Evolutionary conservation across 129 eudicot species (phyloP).

Genomic region (Saposhnikovia divaricata): DNA sequence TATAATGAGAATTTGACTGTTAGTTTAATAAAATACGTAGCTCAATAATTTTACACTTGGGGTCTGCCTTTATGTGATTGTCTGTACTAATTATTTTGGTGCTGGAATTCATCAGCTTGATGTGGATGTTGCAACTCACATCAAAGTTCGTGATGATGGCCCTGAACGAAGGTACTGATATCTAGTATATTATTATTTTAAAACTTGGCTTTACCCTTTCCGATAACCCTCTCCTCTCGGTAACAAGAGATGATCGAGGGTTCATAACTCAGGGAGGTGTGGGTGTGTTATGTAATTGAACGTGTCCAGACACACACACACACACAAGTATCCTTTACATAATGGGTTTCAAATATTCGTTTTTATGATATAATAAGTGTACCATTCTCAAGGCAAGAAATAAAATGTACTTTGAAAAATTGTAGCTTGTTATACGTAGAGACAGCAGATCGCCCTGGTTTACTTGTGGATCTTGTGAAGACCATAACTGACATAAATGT

Average conservation of each 20-base stretch:
- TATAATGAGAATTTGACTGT: background rate
- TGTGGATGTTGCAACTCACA: slow-evolving; percentile 75
- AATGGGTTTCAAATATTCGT: background rate
- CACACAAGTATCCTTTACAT: background rate
- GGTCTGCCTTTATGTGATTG: background rate
- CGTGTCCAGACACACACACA: too few species aligned
- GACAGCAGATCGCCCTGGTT: slow-evolving; percentile 88
- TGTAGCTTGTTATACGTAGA: slow-evolving; percentile 83
- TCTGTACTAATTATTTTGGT: background rate
- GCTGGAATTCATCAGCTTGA: slow-evolving; percentile 55
- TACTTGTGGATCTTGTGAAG: slow-evolving; percentile 89
- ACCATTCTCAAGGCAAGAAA: background rate
- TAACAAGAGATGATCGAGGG: background rate
- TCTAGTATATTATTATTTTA: background rate
- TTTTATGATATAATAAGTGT: background rate
- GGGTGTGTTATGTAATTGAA: background rate
- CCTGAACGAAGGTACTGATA: slow-evolving; percentile 62
- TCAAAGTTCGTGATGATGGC: slow-evolving; percentile 62
- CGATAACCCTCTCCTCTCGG: background rate
- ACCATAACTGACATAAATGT: slow-evolving; percentile 71
- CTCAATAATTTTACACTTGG: background rate
- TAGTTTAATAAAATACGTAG: background rate
- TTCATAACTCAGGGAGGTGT: background rate
- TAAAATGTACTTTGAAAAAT: background rate
- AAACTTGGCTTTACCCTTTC: background rate